phyloP scores from a whole-genome alignment of 371 early-diverging fungal species.

The Actinomortierella wolfii region DNA sequence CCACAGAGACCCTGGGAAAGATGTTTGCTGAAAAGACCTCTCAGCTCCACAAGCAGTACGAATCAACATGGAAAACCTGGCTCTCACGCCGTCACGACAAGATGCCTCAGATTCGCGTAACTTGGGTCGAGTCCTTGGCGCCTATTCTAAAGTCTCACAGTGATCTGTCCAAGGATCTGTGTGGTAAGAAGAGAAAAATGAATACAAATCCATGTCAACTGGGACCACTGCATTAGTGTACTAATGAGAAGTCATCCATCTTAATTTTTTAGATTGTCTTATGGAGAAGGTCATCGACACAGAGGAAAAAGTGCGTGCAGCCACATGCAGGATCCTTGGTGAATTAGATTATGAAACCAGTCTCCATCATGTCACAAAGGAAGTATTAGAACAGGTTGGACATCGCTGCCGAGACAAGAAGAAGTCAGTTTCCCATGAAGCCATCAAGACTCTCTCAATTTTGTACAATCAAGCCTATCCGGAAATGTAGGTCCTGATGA shows the following conservation, averaged over 20 bases:
- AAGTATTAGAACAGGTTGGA: constrained; percentile 67
- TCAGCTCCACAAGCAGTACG: constrained; percentile 73
- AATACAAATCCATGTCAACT: background rate
- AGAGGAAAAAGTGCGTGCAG: constrained; percentile 91
- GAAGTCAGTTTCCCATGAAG: constrained; percentile 71
- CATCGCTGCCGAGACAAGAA: constrained; percentile 90
- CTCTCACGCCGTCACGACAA: constrained; percentile 82
- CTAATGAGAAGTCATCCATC: no score
- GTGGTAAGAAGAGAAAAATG: constrained; percentile 51
- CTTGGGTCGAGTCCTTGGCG: constrained; percentile 75
- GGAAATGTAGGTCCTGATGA: constrained; percentile 57
- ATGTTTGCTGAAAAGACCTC: constrained; percentile 83
- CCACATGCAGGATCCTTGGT: constrained; percentile 72
- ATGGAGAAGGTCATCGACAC: constrained; percentile 82
- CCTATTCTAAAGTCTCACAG: constrained; percentile 72
- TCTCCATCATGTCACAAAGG: constrained; percentile 57
- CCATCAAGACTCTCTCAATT: constrained; percentile 70
- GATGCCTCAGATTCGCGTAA: constrained; percentile 62
- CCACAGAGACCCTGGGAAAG: constrained; percentile 80
- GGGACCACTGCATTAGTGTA: background rate
- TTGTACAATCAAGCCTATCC: constrained; percentile 73
- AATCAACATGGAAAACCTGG: constrained; percentile 90
- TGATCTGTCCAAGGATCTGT: constrained; percentile 69
- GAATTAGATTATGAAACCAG: constrained; percentile 62
- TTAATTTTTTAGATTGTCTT: constrained; percentile 60